Percentiles rank a stretch among this genome's conserved stretches.
Evolutionary conservation across 2,329 filamentous ascomycete genomes (phyloP).

Genomic region (Fusarium poae): DNA sequence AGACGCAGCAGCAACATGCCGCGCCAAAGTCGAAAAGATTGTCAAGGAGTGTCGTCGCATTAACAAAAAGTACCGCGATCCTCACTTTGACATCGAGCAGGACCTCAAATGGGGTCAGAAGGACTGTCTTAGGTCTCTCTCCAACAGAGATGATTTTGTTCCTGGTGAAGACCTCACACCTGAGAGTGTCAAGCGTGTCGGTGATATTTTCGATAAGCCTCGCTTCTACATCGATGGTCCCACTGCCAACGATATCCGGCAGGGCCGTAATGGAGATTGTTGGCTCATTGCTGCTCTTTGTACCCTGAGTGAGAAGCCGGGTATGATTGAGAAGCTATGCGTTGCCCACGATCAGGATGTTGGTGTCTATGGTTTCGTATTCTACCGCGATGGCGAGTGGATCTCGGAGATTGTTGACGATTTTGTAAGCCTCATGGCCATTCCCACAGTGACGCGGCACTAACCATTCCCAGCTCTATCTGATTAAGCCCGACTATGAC

Average conservation of each 20-base stretch:
- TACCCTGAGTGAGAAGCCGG: constrained; percentile 79
- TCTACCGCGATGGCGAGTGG: constrained; percentile 84
- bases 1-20: constrained; percentile 77
- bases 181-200: constrained; percentile 74
- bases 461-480: constrained; percentile 57
- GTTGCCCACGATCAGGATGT: constrained; percentile 78
- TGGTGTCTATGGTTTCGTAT: constrained; percentile 88
- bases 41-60: constrained; percentile 76
- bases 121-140: constrained; percentile 64
- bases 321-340: constrained; percentile 79
- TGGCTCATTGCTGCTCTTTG: constrained; percentile 88
- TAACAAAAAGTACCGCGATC: constrained; percentile 88
- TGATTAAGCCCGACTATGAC: constrained; percentile 72
- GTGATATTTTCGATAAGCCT: constrained; percentile 81
- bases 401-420: constrained; percentile 70
- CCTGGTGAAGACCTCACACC: constrained; percentile 57
- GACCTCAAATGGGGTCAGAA: constrained; percentile 73
- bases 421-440: constrained; percentile 52
- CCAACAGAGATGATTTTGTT: constrained; percentile 49
- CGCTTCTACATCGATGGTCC: constrained; percentile 83
- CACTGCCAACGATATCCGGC: constrained; percentile 81
- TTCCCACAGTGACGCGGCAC: not conserved
- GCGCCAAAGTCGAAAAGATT: constrained; percentile 72
- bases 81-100: constrained; percentile 87
- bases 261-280: constrained; percentile 84